These are phyloP conservation scores for Trichosporon asahii DNA, from an alignment of 1,284 basidiomycete species.

Conservation along the genomic window DNA sequence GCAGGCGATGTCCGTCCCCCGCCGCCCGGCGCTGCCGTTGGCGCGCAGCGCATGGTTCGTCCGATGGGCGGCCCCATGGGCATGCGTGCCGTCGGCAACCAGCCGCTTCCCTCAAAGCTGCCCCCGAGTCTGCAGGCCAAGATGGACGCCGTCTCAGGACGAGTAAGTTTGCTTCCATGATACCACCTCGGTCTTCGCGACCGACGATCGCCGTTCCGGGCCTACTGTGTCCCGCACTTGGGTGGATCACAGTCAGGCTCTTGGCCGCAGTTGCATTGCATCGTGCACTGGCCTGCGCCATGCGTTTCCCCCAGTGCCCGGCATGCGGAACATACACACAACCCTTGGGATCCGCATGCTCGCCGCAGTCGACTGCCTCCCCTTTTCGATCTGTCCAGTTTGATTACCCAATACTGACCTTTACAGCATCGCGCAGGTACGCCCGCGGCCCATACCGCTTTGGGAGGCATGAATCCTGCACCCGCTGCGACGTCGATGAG, in stretches of 20 bases:
- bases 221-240: not conserved
- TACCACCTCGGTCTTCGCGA: not conserved
- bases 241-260: not conserved
- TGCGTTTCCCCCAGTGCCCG: not conserved
- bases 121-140: conserved; percentile 88
- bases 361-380: not conserved
- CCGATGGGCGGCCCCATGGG: conserved; percentile 27
- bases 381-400: not conserved
- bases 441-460: conserved; percentile 20
- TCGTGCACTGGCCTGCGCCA: not conserved
- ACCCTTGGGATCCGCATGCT: not conserved
- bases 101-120: conserved; percentile 53
- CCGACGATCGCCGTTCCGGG: conserved; percentile 45
- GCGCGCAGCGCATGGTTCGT: not conserved
- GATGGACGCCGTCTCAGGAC: conserved; percentile 59
- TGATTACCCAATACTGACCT: not conserved
- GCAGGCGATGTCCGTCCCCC: not conserved
- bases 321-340: not conserved
- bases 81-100: conserved; percentile 34
- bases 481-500: conserved; percentile 45
- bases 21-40: not conserved
- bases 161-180: not conserved
- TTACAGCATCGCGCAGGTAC: conserved; percentile 18
- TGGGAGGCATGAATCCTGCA: conserved; percentile 23
- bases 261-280: not conserved